Percentiles rank a stretch among this genome's conserved stretches.
These are phyloP conservation scores for Pichia sp. DNA, from an alignment of 1,139 yeast genomes.

Conservation along the genomic window DNA sequence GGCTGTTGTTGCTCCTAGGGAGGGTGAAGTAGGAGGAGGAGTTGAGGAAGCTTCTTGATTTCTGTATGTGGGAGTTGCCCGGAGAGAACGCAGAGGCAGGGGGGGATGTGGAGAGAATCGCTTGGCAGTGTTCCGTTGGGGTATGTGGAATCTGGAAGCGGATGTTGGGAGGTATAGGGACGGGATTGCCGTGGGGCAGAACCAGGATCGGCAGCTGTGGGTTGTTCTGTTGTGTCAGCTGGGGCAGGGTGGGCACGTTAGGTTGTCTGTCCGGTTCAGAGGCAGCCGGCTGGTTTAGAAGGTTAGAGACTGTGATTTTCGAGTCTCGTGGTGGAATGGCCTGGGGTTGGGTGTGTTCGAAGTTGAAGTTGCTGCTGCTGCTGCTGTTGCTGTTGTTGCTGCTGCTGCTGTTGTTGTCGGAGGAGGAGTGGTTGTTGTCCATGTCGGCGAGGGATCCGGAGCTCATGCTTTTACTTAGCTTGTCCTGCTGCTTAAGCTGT, in stretches of 20 bases:
- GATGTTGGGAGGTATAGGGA: constrained; percentile 24
- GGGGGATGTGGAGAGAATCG: neutral
- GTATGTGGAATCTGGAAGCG: constrained; percentile 22
- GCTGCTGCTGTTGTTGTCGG: too few relatives aligned
- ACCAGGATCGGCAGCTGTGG: constrained; percentile 23
- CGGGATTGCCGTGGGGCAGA: constrained; percentile 27
- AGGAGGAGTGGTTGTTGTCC: neutral
- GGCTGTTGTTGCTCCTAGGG: constrained; percentile 11
- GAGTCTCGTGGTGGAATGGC: too few relatives aligned
- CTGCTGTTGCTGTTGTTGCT: too few relatives aligned
- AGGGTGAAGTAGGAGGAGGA: neutral
- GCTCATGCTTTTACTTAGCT: neutral
- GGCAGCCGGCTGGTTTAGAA: neutral
- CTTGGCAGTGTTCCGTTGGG: neutral
- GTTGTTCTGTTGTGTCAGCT: neutral
- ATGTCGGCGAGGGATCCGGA: neutral
- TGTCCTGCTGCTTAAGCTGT: constrained; percentile 10
- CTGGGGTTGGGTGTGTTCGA: too few relatives aligned
- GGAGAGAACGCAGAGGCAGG: neutral
- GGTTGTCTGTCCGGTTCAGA: too few relatives aligned
- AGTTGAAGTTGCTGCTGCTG: too few relatives aligned
- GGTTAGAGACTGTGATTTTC: neutral
- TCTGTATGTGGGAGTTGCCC: neutral
- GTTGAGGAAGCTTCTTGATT: neutral
- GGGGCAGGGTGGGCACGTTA: too few relatives aligned